Base-by-base conservation (phyloP, 108 stramenopile species). In the Nitzschia inconspicua region DNA sequence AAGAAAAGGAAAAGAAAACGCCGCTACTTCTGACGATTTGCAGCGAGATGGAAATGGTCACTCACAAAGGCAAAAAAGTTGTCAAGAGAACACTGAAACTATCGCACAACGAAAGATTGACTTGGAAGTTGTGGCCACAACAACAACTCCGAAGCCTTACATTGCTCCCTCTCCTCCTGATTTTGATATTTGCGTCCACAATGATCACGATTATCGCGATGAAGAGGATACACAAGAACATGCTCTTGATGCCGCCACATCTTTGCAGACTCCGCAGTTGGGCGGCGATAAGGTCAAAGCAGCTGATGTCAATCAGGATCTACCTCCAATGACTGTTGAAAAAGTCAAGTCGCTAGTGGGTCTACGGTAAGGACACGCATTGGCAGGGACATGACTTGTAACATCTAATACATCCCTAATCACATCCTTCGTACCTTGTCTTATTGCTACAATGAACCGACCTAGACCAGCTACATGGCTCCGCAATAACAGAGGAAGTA, bases 141-240 rank as follows among this genome's bases (percentile, higher is more conserved):
- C 11, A 39, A n/a, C n/a, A n/a, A n/a, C n/a, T n/a, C n/a, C n/a
- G n/a, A n/a, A n/a, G n/a, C n/a, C n/a, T n/a, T n/a, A n/a, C n/a
- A n/a, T n/a, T n/a, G n/a, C n/a, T n/a, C 37, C 46, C 37, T 66
- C 65, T 4, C 65, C 65, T 14, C 65, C 65, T 23, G 65, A 66
- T 8, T 66, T 66, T 41, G 28, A 43, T 29, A 28, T 32, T 1
- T 29, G 27, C 25, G 35, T 0, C 28, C 16, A 55, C 23, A 20
- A 51, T 18, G 19, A 44, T 27, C 2, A 44, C 6, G 47, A 57
- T 16, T 34, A 54, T 14, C 44, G 56, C 31, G 26, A 66, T 34
- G 65, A 56, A 6, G 41, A 64, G 11, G 50, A 51, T 14, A 39
- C n/a, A n/a, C n/a, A n/a, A n/a, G n/a, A n/a, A n/a, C n/a, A n/a